A percentile compares a stretch with the other conserved stretches of the same genome.
Evolutionary conservation across 2,329 filamentous ascomycete species (phyloP).

Genomic region (Alternaria angustiovoidea): DNA sequence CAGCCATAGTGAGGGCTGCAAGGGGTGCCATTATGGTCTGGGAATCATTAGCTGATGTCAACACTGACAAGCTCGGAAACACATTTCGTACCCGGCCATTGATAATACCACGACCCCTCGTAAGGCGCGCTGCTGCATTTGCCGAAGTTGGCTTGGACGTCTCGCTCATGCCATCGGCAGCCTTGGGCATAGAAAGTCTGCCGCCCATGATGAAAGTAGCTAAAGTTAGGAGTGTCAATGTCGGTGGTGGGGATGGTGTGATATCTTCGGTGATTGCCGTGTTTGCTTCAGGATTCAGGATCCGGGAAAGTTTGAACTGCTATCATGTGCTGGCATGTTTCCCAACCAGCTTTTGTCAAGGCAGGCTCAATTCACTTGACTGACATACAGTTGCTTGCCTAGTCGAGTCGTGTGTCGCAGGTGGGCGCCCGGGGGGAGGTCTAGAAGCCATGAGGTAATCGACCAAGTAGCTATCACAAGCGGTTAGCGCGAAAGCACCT

Average conservation of each 20-base stretch:
- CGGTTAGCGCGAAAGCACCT: slow-evolving; percentile 26
- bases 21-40: slow-evolving; percentile 66
- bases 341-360: slow-evolving; percentile 9
- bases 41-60: slow-evolving; percentile 10
- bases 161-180: slow-evolving; percentile 55
- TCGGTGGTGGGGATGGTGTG: slow-evolving; percentile 12
- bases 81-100: slow-evolving; percentile 43
- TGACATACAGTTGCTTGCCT: slow-evolving; percentile 17
- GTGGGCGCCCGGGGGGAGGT: slow-evolving; percentile 13
- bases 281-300: slow-evolving; percentile 8
- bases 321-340: slow-evolving; percentile 23
- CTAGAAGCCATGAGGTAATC: slow-evolving; percentile 37
- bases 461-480: slow-evolving; percentile 19
- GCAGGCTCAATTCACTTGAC: neutral
- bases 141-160: slow-evolving; percentile 48
- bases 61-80: neutral
- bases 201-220: slow-evolving; percentile 53
- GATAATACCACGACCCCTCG: slow-evolving; percentile 43
- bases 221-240: neutral
- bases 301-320: slow-evolving; percentile 3
- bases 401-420: slow-evolving; percentile 8
- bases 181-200: slow-evolving; percentile 56
- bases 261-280: slow-evolving; percentile 5
- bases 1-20: slow-evolving; percentile 70
- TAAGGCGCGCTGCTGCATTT: slow-evolving; percentile 40